phyloP scores from a whole-genome alignment of 148 eudicot genomes.

The Rhododendron mucronatum region DNA sequence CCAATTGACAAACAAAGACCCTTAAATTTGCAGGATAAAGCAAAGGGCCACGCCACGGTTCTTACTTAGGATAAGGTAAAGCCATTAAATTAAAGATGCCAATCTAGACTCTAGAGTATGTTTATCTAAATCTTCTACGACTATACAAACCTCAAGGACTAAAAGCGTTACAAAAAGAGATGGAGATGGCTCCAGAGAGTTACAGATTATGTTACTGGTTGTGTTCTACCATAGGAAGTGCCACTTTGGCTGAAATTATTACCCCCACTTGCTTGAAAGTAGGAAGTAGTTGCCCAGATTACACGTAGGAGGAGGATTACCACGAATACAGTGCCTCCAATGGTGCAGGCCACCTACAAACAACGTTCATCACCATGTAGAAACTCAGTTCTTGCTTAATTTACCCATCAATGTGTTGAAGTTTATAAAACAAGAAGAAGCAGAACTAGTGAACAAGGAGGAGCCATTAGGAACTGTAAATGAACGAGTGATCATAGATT shows the following conservation, averaged over 20 bases:
- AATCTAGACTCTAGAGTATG: neutral
- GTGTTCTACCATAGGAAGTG: constrained; percentile 12
- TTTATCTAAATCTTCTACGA: neutral
- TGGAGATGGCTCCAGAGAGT: neutral
- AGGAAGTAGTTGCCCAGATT: constrained; percentile 14
- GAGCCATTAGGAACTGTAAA: neutral
- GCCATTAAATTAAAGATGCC: neutral
- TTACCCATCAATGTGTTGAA: neutral
- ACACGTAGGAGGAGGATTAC: constrained; percentile 18
- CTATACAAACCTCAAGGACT: neutral
- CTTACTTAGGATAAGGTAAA: neutral
- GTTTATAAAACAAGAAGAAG: neutral
- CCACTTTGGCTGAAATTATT: constrained; percentile 11
- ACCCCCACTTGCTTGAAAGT: constrained; percentile 13
- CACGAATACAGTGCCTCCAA: constrained; percentile 23
- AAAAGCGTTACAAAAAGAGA: neutral
- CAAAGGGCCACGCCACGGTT: neutral
- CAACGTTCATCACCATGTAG: neutral
- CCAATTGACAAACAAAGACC: neutral
- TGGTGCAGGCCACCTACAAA: constrained; percentile 22
- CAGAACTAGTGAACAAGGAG: neutral
- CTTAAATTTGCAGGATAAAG: neutral
- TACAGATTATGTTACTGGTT: constrained; percentile 8
- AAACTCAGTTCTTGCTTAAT: neutral
- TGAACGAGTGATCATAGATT: neutral